Base-by-base conservation (phyloP, 805 yeast genomes). In the Kazachstania taianensis region DNA sequence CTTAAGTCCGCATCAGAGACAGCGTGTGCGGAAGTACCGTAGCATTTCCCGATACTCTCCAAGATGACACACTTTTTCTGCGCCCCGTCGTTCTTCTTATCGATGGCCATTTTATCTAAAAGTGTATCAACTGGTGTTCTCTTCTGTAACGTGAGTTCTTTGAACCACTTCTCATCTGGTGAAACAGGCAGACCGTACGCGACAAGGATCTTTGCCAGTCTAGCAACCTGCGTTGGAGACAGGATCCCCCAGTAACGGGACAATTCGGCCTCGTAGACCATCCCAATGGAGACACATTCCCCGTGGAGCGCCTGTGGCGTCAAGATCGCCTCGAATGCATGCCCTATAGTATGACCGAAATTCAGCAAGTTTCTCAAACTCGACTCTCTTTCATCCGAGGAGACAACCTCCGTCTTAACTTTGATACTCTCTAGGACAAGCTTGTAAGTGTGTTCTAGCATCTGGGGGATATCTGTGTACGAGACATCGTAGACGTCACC, bases 271-370 rank as follows among this genome's bases (percentile, higher is more conserved):
- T 92, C 98, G 51, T 78, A 72, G 23, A 92, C 78, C 72, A 86
- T 81, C 44, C 98, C 98, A 41, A 92, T 72, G n/a, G 97, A 72
- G n/a, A 92, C 98, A 70, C 98, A 92, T 62, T 92, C 98, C 41
- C 98, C 98, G 53, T 92, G 98, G 30, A 92, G 70, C 17, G 94
- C 92, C 59, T 87, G 85, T 7, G 98, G 98, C 4, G 97, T 87
- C 43, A 92, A 68, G 24, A 92, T 77, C n/a, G 98, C 97, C 65
- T 92, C 98, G 45, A 81, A 86, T 15, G 98, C 98, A 59, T 92
- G 98, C 30, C 98, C 98, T 50, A 92, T 87, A 20, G 96, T 75
- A 59, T 92, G 98, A 24, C 98, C 98, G 55, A 89, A 92, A 62
- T 92, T 92, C 41, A 92, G 69, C 44, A 92, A 63, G 59, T 92